These are phyloP conservation scores for Arabidopsis suecica DNA, from an alignment of 345 rosid species.

Conservation along the genomic window DNA sequence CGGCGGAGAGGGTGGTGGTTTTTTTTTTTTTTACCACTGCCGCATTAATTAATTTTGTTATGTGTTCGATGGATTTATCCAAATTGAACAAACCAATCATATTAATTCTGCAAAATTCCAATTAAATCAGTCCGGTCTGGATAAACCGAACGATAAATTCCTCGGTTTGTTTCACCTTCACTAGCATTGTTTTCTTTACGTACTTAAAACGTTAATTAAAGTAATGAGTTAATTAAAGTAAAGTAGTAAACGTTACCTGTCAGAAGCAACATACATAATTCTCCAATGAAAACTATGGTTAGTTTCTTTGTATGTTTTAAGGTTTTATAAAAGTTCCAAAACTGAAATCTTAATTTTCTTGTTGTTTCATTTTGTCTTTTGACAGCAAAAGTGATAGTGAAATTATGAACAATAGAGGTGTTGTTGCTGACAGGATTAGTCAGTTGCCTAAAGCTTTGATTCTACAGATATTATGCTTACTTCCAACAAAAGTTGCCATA, in stretches of 20 bases:
- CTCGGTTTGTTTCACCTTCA: background rate
- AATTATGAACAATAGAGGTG: too few species aligned
- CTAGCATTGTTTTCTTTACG: background rate
- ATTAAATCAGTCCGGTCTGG: too few species aligned
- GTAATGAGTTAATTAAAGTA: too few species aligned
- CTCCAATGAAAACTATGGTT: background rate
- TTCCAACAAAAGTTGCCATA: background rate
- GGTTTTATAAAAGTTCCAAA: background rate
- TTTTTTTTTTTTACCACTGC: too few species aligned
- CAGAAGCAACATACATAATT: too few species aligned
- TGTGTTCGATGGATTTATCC: too few species aligned
- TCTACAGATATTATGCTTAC: background rate
- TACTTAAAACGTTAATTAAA: background rate
- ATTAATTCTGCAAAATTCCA: too few species aligned
- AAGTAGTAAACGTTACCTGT: too few species aligned
- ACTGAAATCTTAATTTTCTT: background rate
- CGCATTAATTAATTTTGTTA: too few species aligned
- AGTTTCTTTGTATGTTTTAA: background rate
- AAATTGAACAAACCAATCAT: too few species aligned
- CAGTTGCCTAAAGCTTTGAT: slow-evolving; percentile 4
- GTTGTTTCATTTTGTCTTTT: background rate
- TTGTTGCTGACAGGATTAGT: background rate
- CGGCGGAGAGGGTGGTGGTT: too few species aligned
- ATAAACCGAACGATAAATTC: too few species aligned
- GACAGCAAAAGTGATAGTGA: background rate